These are phyloP conservation scores for Hygrocybe coccinea DNA, from an alignment of 768 basidiomycete genomes.

Conservation along the genomic window DNA sequence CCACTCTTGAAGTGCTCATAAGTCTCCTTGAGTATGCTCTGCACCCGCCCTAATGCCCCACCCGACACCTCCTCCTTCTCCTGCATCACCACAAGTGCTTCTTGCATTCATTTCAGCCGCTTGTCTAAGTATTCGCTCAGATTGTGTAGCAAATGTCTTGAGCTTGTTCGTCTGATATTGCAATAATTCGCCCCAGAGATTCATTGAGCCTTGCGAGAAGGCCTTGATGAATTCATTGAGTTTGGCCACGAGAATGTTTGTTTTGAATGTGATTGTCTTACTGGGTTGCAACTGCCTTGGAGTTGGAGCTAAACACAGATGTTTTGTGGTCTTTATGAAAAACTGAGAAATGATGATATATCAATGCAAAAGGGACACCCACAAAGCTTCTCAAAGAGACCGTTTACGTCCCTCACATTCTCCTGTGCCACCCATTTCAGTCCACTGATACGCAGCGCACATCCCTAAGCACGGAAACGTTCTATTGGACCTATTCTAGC, in stretches of 20 bases:
- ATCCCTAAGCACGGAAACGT: no score
- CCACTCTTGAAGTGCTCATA: constrained; percentile 49
- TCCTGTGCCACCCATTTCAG: constrained; percentile 64
- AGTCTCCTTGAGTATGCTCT: constrained; percentile 46
- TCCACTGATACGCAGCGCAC: no score
- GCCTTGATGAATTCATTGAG: constrained; percentile 59
- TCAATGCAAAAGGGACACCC: constrained; percentile 19
- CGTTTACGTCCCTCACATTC: constrained; percentile 62
- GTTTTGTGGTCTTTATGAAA: constrained; percentile 63
- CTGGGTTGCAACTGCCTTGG: constrained; percentile 59
- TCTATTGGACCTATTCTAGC: no score
- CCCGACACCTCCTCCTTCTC: constrained; percentile 51
- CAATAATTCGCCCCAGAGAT: constrained; percentile 53
- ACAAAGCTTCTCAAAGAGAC: constrained; percentile 84
- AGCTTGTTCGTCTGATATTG: constrained; percentile 54
- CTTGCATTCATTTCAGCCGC: constrained; percentile 53
- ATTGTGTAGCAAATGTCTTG: constrained; percentile 45
- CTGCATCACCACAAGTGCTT: constrained; percentile 50
- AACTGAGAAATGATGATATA: constrained; percentile 9
- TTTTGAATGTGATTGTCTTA: constrained; percentile 50
- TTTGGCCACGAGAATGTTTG: constrained; percentile 49
- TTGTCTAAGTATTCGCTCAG: constrained; percentile 52
- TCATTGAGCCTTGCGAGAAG: constrained; percentile 48
- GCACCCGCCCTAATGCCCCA: constrained; percentile 46
- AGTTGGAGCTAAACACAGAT: constrained; percentile 57